Evolutionary conservation across 1,284 basidiomycete genomes (phyloP).

Genomic region (Xanthoconium separans): DNA sequence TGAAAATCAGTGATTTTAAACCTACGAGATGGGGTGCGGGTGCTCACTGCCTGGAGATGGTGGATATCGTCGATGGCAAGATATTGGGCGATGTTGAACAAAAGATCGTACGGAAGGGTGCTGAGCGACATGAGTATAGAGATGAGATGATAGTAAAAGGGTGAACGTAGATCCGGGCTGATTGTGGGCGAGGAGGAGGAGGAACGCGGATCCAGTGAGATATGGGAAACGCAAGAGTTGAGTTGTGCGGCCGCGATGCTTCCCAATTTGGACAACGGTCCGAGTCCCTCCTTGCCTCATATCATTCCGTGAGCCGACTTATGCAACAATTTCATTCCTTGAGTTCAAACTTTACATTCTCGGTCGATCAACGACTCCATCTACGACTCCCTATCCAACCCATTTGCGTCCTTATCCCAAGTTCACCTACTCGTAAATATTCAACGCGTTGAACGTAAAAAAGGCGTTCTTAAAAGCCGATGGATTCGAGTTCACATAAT

Average conservation of each 20-base stretch:
- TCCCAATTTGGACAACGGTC: conserved; percentile 16
- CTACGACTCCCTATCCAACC: too few species aligned
- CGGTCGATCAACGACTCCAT: too few species aligned
- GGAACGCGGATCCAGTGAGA: conserved; percentile 10
- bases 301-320: too few species aligned
- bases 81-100: conserved; percentile 62
- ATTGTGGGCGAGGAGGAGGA: not conserved
- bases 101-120: conserved; percentile 64
- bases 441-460: conserved; percentile 23
- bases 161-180: conserved; percentile 9
- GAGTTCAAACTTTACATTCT: too few species aligned
- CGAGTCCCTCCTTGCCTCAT: too few species aligned
- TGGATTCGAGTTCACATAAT: conserved; percentile 16
- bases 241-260: conserved; percentile 2
- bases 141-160: not conserved
- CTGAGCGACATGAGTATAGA: conserved; percentile 36
- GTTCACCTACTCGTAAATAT: conserved; percentile 9
- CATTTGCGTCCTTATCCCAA: not conserved
- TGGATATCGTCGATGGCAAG: conserved; percentile 58
- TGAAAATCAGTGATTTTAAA: not conserved
- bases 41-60: conserved; percentile 57
- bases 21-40: not conserved
- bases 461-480: conserved; percentile 19
- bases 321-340: too few species aligned
- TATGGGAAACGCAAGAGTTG: conserved; percentile 11